phyloP scores from a whole-genome alignment of 2,329 filamentous ascomycete genomes.

The Domatiomyces globalis region DNA sequence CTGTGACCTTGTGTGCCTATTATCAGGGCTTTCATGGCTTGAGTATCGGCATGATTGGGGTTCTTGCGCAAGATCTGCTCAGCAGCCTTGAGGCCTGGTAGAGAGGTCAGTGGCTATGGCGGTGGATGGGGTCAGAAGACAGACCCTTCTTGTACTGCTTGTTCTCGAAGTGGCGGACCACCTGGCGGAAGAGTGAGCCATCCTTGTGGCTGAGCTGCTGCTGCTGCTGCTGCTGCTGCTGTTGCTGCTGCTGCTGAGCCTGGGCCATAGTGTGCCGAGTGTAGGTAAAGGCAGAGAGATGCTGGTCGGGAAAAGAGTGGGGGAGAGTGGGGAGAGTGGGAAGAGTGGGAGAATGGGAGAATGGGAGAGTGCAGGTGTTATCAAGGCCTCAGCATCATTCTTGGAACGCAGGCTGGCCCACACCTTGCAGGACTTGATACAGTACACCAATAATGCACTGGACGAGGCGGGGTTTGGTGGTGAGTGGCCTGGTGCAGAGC shows the following conservation, averaged over 20 bases:
- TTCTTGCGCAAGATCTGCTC: slow-evolving; percentile 93
- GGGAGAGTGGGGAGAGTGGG: background rate
- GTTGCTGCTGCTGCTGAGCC: background rate
- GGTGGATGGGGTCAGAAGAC: slow-evolving; percentile 4
- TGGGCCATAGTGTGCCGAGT: background rate
- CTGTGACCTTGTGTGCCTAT: slow-evolving; percentile 84
- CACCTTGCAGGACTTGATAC: background rate
- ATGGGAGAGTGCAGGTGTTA: background rate
- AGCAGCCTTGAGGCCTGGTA: slow-evolving; percentile 70
- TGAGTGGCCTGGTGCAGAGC: background rate
- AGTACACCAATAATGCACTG: background rate
- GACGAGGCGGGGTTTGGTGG: no score
- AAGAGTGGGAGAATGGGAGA: background rate
- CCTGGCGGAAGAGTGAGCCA: slow-evolving; percentile 79
- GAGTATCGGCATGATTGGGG: slow-evolving; percentile 91
- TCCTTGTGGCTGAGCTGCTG: slow-evolving; percentile 59
- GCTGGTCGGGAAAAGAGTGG: background rate
- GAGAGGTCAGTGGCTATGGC: slow-evolving; percentile 6
- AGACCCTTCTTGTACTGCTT: slow-evolving; percentile 89
- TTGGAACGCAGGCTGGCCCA: background rate
- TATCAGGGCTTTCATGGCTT: slow-evolving; percentile 97
- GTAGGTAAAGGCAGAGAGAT: background rate
- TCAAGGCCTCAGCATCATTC: background rate
- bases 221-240: slow-evolving; percentile 7
- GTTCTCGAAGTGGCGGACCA: slow-evolving; percentile 92